Percentiles rank a stretch among this genome's conserved stretches.
Conservation (phyloP, 441 rosid genomes). For the Populus trichocarpa region DNA sequence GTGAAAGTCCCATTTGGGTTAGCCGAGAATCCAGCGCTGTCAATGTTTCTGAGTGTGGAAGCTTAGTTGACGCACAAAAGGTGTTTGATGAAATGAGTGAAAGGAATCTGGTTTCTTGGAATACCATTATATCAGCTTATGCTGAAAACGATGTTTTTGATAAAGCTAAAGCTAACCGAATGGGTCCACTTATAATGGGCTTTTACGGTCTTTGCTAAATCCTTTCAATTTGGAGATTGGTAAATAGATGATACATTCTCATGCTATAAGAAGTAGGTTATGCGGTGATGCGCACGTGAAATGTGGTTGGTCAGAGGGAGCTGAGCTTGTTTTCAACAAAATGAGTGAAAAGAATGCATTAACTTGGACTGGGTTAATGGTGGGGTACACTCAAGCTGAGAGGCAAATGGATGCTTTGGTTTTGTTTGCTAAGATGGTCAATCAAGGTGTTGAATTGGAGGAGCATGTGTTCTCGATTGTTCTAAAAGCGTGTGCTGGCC, state of each 20-base stretch:
- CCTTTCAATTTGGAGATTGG: slow-evolving; percentile 40
- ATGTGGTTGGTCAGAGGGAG: slow-evolving; percentile 37
- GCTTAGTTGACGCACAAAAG: neutral
- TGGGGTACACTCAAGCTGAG: slow-evolving; percentile 49
- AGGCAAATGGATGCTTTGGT: slow-evolving; percentile 31
- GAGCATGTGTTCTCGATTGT: slow-evolving; percentile 52
- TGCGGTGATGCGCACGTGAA: slow-evolving; percentile 54
- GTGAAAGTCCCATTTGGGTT: slow-evolving; percentile 31
- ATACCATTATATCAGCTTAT: neutral
- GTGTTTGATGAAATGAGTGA: neutral
- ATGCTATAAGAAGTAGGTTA: slow-evolving; percentile 48
- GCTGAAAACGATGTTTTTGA: neutral
- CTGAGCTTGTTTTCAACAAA: slow-evolving; percentile 55
- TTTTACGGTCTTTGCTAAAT: slow-evolving; percentile 41
- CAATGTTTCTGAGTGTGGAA: slow-evolving; percentile 33
- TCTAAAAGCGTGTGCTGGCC: slow-evolving; percentile 49
- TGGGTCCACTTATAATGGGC: slow-evolving; percentile 33
- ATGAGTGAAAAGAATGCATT: slow-evolving; percentile 33
- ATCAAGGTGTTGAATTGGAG: slow-evolving; percentile 37
- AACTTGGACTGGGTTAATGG: slow-evolving; percentile 64
- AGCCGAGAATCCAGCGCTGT: slow-evolving; percentile 43
- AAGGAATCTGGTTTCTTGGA: slow-evolving; percentile 7
- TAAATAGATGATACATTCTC: slow-evolving; percentile 51
- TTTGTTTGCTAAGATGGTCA: slow-evolving; percentile 52
- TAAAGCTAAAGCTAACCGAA: slow-evolving; percentile 25